Evolutionary conservation across 768 basidiomycete species (phyloP), one percentile per base, ranked within the genome.

Genomic region (Suillus lakei): DNA sequence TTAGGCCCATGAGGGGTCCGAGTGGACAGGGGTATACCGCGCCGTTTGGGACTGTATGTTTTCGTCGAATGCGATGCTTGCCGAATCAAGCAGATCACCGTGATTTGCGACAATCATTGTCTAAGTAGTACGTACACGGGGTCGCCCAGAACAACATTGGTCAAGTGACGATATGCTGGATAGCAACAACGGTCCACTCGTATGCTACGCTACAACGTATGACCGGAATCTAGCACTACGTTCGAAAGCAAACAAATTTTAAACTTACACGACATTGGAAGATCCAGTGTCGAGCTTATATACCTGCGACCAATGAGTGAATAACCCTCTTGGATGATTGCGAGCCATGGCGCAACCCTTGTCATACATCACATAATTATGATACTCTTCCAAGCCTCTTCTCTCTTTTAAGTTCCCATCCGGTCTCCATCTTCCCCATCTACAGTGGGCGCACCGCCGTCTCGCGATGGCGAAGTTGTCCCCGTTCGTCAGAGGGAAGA

Each of bases 351-450:
- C n/a, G n/a, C n/a, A n/a, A n/a, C n/a, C n/a, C n/a, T n/a, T n/a
- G n/a, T n/a, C n/a, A n/a, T n/a, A 96, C 95, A 98, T 98, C 71
- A 99, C n/a, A n/a, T 98, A 99, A 72, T 98, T 95, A 73, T 95
- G 98, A 69, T 98, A 96, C 64, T 95, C 91, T 68, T 98, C 96
- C 30, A 99, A 76, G 10, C 89, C 96, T 74, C 85, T 84, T 68
- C 83, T 85, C 12, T 86, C 93, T 78, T 90, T n/a, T n/a, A n/a
- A n/a, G n/a, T n/a, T 95, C 46, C 89, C 90, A 73, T 93, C 92
- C 61, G 93, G 93, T 72, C 93, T 80, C 76, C 73, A 39, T 88
- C 87, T 3, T 78, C 77, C 53, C 81, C 83, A 62, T 88, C 91
- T 62, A 82, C 76, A 56, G 74, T 69, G 15, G 51, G 9, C 12